These are phyloP conservation scores for Halteria grandinella DNA, from an alignment of 73 alveolate species.

Conservation along the genomic window DNA sequence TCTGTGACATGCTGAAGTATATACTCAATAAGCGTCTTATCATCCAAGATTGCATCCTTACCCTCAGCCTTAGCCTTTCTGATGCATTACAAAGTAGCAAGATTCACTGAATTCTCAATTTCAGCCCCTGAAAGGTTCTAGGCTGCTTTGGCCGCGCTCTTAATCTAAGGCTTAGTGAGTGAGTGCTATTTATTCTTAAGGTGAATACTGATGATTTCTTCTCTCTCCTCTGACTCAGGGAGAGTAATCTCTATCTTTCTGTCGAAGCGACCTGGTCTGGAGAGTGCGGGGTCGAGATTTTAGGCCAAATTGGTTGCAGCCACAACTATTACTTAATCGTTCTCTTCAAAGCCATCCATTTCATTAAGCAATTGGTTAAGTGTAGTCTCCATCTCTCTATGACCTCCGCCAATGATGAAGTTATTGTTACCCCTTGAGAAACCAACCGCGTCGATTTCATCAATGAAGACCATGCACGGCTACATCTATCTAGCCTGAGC, in stretches of 20 bases:
- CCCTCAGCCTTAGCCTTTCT: too few species aligned
- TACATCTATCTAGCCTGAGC: conserved; percentile 78
- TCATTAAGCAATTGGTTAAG: conserved; percentile 78
- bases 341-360: conserved; percentile 92
- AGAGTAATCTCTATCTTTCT: conserved; percentile 79
- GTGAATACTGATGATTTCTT: conserved; percentile 72
- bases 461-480: conserved; percentile 93
- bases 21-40: too few species aligned
- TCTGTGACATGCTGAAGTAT: too few species aligned
- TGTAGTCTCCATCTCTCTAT: conserved; percentile 70
- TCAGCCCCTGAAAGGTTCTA: conserved; percentile 77
- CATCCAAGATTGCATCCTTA: too few species aligned
- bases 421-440: conserved; percentile 46
- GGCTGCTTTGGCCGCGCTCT: conserved; percentile 30
- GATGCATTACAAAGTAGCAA: too few species aligned
- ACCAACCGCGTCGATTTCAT: conserved; percentile 91
- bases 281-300: conserved; percentile 87
- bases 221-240: conserved; percentile 82
- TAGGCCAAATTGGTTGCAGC: conserved; percentile 91
- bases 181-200: conserved; percentile 30
- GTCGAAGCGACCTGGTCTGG: conserved; percentile 96
- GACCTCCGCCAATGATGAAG: conserved; percentile 59
- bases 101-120: conserved; percentile 54
- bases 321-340: conserved; percentile 80
- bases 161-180: background rate